Conservation (phyloP, 495 filamentous ascomycete species). For the Stereocaulon alpinum region DNA sequence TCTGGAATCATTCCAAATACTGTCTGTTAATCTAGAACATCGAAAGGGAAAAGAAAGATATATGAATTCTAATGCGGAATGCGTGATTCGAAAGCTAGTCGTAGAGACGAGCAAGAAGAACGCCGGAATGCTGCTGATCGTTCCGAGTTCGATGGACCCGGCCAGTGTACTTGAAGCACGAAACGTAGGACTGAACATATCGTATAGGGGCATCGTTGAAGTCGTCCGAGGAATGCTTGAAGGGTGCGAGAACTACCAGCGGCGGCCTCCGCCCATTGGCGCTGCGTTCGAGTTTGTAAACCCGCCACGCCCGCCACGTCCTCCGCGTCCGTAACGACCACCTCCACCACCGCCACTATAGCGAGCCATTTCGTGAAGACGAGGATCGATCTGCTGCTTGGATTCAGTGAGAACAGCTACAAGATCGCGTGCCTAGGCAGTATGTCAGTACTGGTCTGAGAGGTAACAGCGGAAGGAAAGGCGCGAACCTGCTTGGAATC, state of each 20-base stretch:
- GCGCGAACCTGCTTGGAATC: conserved; percentile 66
- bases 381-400: conserved; percentile 96
- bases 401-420: conserved; percentile 85
- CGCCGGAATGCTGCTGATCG: conserved; percentile 2
- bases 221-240: neutral
- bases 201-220: neutral
- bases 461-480: neutral
- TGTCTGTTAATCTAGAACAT: neutral
- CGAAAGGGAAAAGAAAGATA: neutral
- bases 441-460: neutral
- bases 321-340: conserved; percentile 49
- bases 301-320: conserved; percentile 52
- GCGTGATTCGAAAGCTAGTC: conserved; percentile 1
- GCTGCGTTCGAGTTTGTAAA: conserved; percentile 56
- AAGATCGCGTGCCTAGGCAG: conserved; percentile 76
- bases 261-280: conserved; percentile 50
- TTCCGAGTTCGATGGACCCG: neutral
- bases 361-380: conserved; percentile 89
- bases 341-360: conserved; percentile 82
- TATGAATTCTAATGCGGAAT: conserved; percentile 2
- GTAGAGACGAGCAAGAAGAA: neutral
- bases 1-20: neutral
- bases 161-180: neutral
- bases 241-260: conserved; percentile 39
- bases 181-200: neutral